phyloP scores from a whole-genome alignment of 805 yeast genomes.

The Pichia scutulata region DNA sequence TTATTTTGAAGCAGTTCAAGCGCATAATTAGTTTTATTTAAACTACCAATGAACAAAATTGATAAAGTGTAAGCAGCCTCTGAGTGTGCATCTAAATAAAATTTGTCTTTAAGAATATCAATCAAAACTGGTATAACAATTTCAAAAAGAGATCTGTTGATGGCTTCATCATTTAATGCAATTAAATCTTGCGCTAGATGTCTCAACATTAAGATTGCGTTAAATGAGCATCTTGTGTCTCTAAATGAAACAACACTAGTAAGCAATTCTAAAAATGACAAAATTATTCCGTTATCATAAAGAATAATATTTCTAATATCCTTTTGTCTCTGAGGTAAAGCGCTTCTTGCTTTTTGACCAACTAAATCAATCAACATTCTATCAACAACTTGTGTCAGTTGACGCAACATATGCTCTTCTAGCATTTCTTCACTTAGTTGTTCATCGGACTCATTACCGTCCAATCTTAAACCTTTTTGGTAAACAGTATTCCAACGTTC shows the following conservation, averaged over 20 bases:
- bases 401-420: conserved; percentile 92
- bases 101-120: conserved; percentile 60
- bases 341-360: conserved; percentile 56
- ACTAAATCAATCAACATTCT: conserved; percentile 79
- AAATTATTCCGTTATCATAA: conserved; percentile 56
- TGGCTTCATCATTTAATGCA: conserved; percentile 56
- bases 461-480: conserved; percentile 47
- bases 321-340: conserved; percentile 49
- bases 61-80: conserved; percentile 91
- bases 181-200: conserved; percentile 64
- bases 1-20: conserved; percentile 48
- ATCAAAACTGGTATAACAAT: conserved; percentile 64
- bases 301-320: conserved; percentile 62
- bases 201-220: conserved; percentile 74
- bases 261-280: conserved; percentile 67
- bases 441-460: conserved; percentile 57
- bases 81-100: conserved; percentile 77
- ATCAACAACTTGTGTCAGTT: conserved; percentile 86
- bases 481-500: conserved; percentile 67
- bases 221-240: conserved; percentile 89
- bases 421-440: conserved; percentile 95
- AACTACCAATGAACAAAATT: conserved; percentile 63
- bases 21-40: conserved; percentile 63
- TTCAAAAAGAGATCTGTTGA: conserved; percentile 61
- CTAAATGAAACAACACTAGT: conserved; percentile 73